A percentile compares a stretch with the other conserved stretches of the same genome.
phyloP scores from a whole-genome alignment of 1,284 basidiomycete genomes.

The Veloboletus limbatus region DNA sequence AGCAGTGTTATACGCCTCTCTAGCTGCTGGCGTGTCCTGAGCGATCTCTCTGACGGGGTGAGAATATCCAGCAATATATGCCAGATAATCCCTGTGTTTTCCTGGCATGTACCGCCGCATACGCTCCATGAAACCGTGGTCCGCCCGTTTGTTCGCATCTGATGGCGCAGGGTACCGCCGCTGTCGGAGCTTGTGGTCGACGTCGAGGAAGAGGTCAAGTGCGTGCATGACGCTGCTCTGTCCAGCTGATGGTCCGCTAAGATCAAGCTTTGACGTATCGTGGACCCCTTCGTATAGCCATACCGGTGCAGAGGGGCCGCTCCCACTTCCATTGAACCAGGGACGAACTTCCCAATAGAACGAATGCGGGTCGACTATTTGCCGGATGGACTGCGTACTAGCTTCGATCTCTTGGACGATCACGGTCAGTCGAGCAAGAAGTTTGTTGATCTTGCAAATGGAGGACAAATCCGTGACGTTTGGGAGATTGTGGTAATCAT shows the following conservation, averaged over 20 bases:
- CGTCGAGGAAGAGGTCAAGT: slow-evolving; percentile 76
- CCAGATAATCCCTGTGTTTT: slow-evolving; percentile 68
- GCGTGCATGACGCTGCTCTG: slow-evolving; percentile 90
- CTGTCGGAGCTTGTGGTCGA: slow-evolving; percentile 79
- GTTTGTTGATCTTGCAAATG: slow-evolving; percentile 67
- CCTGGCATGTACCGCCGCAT: slow-evolving; percentile 83
- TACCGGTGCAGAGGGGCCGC: slow-evolving; percentile 48
- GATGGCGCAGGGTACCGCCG: slow-evolving; percentile 70
- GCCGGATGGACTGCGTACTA: slow-evolving; percentile 68
- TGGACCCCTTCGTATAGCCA: slow-evolving; percentile 88
- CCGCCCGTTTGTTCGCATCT: slow-evolving; percentile 57
- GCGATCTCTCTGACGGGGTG: slow-evolving; percentile 60
- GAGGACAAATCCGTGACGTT: slow-evolving; percentile 67
- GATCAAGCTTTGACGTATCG: slow-evolving; percentile 53
- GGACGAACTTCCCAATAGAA: slow-evolving; percentile 93
- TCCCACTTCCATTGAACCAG: slow-evolving; percentile 87
- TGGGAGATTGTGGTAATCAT: slow-evolving; percentile 76
- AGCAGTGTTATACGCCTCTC: slow-evolving; percentile 76
- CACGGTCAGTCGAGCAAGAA: slow-evolving; percentile 67
- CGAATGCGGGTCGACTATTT: slow-evolving; percentile 77
- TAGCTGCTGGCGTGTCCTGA: slow-evolving; percentile 51
- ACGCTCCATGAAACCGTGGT: slow-evolving; percentile 75
- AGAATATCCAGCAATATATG: slow-evolving; percentile 46
- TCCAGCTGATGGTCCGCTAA: slow-evolving; percentile 90
- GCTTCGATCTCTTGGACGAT: slow-evolving; percentile 75